Conservation (phyloP, 305 asterid genomes). For the Solanum aculeatissimum region DNA sequence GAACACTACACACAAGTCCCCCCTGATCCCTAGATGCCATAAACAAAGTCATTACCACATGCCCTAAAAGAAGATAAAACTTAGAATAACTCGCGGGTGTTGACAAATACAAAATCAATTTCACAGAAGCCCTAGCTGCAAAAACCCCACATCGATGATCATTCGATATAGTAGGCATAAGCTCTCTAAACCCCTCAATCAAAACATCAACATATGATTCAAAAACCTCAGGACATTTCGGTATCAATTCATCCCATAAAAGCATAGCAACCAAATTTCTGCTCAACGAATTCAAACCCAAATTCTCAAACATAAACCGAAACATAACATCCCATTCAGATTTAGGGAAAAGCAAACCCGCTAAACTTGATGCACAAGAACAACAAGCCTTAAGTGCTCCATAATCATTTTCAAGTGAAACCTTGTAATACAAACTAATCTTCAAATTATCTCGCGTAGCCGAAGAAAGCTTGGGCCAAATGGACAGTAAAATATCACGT, state of each 20-base stretch:
- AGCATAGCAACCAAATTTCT: not conserved
- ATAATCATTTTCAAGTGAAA: not conserved
- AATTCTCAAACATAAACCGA: not conserved
- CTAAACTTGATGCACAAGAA: not conserved
- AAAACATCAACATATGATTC: not conserved
- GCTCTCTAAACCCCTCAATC: not conserved
- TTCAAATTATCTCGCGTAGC: not conserved
- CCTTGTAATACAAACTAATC: not conserved
- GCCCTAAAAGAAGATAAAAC: not conserved
- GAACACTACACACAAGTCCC: not conserved
- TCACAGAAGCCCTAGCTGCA: not conserved
- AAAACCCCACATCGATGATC: not conserved
- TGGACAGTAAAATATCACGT: not conserved
- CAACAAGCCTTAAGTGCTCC: not conserved
- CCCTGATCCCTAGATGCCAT: not conserved
- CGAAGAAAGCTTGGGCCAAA: not conserved
- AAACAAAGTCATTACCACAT: not conserved
- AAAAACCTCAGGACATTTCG: not conserved
- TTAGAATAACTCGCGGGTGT: not conserved
- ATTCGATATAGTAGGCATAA: not conserved
- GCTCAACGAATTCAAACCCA: not conserved
- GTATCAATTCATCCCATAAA: not conserved
- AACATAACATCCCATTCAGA: not conserved
- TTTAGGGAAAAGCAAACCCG: not conserved
- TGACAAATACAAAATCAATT: not conserved